Evolutionary conservation across 2,329 filamentous ascomycete genomes (phyloP).

Genomic region (Xylaria sp.): DNA sequence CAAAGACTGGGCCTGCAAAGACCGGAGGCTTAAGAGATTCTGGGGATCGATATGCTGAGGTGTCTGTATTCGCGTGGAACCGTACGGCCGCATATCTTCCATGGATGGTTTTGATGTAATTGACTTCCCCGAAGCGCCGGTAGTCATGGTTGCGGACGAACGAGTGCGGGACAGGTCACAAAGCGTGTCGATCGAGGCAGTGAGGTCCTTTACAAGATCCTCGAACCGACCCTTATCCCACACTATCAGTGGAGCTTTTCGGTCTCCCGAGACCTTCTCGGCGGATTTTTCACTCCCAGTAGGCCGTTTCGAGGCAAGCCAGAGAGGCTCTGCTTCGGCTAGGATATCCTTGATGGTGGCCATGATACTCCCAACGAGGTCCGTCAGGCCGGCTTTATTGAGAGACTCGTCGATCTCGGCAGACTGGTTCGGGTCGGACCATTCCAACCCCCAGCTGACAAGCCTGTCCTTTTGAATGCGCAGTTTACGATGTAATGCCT

Average conservation of each 20-base stretch:
- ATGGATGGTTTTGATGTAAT: slow-evolving; percentile 52
- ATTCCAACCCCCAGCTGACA: slow-evolving; percentile 82
- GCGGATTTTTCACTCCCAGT: slow-evolving; percentile 53
- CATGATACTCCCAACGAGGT: slow-evolving; percentile 82
- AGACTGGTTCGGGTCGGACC: slow-evolving; percentile 76
- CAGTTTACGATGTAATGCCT: slow-evolving; percentile 77
- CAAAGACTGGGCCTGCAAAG: slow-evolving; percentile 54
- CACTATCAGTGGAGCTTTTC: slow-evolving; percentile 66
- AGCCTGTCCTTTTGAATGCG: slow-evolving; percentile 83
- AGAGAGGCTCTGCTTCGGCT: slow-evolving; percentile 78
- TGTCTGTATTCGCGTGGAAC: slow-evolving; percentile 69
- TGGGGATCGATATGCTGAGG: slow-evolving; percentile 68
- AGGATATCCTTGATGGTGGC: slow-evolving; percentile 83
- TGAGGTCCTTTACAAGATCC: slow-evolving; percentile 78
- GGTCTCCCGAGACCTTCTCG: slow-evolving; percentile 55
- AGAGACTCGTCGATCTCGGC: slow-evolving; percentile 77
- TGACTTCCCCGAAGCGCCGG: slow-evolving; percentile 48
- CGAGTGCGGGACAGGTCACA: slow-evolving; percentile 79
- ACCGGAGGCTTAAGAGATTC: slow-evolving; percentile 60
- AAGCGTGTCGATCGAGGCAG: slow-evolving; percentile 80
- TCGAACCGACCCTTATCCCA: slow-evolving; percentile 80
- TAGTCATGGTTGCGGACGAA: slow-evolving; percentile 55
- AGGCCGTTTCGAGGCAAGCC: slow-evolving; percentile 67
- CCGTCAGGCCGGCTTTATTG: slow-evolving; percentile 78
- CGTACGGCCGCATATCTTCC: slow-evolving; percentile 63